phyloP scores from a whole-genome alignment of 495 filamentous ascomycete genomes.

The Symbiotaphrina buchneri region DNA sequence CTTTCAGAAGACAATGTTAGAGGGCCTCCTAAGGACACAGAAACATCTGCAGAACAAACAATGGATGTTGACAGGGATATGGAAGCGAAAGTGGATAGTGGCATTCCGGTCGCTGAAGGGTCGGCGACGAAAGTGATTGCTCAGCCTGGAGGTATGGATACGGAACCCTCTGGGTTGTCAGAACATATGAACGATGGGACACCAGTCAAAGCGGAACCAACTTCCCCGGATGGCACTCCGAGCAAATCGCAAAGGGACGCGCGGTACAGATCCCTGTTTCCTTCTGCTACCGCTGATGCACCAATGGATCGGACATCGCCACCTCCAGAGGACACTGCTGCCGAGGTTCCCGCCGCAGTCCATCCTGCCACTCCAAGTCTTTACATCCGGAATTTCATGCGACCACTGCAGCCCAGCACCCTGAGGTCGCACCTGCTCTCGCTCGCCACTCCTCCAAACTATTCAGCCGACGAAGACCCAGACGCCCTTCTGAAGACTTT shows the following conservation, averaged over 20 bases:
- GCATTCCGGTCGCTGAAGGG: no score
- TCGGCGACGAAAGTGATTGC: no score
- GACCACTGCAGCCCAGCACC: conserved; percentile 44
- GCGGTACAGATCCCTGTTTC: background rate
- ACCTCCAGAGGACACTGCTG: conserved; percentile 39
- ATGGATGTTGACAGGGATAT: no score
- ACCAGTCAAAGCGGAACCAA: no score
- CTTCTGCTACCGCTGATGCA: background rate
- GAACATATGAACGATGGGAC: no score
- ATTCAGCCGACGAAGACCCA: conserved; percentile 21
- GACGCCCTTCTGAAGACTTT: conserved; percentile 43
- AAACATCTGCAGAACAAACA: no score
- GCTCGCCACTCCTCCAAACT: conserved; percentile 36
- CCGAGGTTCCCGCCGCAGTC: conserved; percentile 35
- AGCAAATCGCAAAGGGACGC: background rate
- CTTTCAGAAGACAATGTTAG: background rate
- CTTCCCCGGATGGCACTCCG: no score
- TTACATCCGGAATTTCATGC: conserved; percentile 82
- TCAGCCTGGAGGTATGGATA: no score
- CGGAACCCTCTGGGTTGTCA: no score
- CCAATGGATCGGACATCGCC: conserved; percentile 28
- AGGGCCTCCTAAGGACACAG: background rate
- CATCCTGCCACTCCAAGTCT: conserved; percentile 71
- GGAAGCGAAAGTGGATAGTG: no score
- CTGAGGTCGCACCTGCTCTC: conserved; percentile 43